Conservation (phyloP, 2,329 filamentous ascomycete species). For the Cryphonectria japonica region DNA sequence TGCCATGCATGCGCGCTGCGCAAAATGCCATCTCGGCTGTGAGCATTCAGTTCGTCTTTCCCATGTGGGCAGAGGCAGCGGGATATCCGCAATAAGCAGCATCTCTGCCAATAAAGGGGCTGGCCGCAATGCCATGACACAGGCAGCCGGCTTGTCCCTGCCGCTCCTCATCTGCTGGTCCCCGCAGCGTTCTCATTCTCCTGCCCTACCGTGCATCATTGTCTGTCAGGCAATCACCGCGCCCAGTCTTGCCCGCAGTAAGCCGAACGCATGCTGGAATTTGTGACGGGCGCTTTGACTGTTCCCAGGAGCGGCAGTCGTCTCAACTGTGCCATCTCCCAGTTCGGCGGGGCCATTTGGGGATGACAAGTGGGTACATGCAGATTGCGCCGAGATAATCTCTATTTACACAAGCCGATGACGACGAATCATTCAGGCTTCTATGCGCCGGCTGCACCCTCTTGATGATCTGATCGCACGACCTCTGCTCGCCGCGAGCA, state of each 20-base stretch:
- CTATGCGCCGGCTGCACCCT: not conserved
- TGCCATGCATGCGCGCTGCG: constrained; percentile 1
- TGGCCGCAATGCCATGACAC: not conserved
- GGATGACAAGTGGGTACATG: constrained; percentile 1
- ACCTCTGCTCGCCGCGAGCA: not conserved
- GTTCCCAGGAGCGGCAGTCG: not conserved
- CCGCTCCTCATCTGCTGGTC: constrained; percentile 13
- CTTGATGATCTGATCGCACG: not conserved
- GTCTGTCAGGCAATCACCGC: not conserved
- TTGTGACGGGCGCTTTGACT: not conserved
- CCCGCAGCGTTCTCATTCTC: not conserved
- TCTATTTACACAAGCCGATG: constrained; percentile 2
- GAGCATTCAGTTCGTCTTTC: not conserved
- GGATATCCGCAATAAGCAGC: not conserved
- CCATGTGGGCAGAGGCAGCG: not conserved
- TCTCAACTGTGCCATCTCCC: not conserved
- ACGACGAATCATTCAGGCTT: not conserved
- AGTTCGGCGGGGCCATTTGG: not conserved
- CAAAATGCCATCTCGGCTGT: constrained; percentile 1
- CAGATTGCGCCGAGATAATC: constrained; percentile 6
- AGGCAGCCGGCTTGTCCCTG: constrained; percentile 6
- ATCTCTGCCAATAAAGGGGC: not conserved
- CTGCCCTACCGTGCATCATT: not conserved
- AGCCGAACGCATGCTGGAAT: not conserved
- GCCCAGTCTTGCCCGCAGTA: not conserved